Percentiles rank a stretch among this genome's conserved stretches.
phyloP scores from a whole-genome alignment of 768 basidiomycete genomes.

The Trametes punicea region DNA sequence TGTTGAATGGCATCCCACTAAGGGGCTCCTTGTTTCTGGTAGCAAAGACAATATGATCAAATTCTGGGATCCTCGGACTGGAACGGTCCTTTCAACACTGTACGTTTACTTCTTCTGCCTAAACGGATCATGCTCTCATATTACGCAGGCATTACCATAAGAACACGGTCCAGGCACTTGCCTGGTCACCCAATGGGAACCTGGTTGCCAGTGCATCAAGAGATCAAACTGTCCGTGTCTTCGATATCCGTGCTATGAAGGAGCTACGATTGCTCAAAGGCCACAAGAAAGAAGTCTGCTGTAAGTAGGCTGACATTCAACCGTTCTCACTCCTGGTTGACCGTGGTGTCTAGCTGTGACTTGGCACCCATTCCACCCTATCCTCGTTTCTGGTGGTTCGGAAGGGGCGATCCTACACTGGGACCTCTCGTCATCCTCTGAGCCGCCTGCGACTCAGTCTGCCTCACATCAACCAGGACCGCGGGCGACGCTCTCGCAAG shows the following conservation, averaged over 20 bases:
- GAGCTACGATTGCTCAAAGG: constrained; percentile 90
- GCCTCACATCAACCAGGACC: constrained; percentile 43
- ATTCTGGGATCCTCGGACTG: constrained; percentile 98
- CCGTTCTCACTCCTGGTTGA: neutral
- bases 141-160: constrained; percentile 85
- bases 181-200: constrained; percentile 95
- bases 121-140: neutral
- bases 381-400: constrained; percentile 91
- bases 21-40: constrained; percentile 91
- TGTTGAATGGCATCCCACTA: constrained; percentile 98
- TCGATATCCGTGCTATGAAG: constrained; percentile 98
- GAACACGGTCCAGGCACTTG: constrained; percentile 89
- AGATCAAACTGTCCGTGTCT: constrained; percentile 92
- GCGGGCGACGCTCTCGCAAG: constrained; percentile 85
- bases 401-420: constrained; percentile 95
- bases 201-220: constrained; percentile 92
- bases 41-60: constrained; percentile 98
- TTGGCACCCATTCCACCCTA: constrained; percentile 94
- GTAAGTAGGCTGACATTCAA: constrained; percentile 43
- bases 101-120: constrained; percentile 36
- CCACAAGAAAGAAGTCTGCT: constrained; percentile 98
- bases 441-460: constrained; percentile 39
- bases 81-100: constrained; percentile 88
- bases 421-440: constrained; percentile 68
- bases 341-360: constrained; percentile 58